A percentile compares a stretch with the other conserved stretches of the same genome.
These are phyloP conservation scores for Fusarium tjaetaba DNA, from an alignment of 2,329 filamentous ascomycete species.

Conservation along the genomic window DNA sequence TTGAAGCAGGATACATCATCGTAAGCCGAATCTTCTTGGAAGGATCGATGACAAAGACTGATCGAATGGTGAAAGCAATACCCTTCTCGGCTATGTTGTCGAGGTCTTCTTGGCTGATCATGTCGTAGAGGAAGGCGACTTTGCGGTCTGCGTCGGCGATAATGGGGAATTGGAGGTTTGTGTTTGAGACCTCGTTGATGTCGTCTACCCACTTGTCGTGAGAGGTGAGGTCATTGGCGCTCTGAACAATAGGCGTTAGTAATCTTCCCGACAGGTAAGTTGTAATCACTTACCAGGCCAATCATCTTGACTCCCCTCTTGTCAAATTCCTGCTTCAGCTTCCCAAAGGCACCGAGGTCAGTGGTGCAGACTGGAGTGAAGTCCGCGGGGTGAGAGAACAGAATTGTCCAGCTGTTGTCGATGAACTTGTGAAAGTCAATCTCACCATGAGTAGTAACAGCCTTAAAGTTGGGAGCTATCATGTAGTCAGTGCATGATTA, in stretches of 20 bases:
- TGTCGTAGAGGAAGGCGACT: constrained; percentile 2
- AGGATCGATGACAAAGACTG: constrained; percentile 93
- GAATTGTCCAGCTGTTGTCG: not conserved
- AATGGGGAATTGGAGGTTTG: constrained; percentile 14
- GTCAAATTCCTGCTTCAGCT: not conserved
- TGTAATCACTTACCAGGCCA: not conserved
- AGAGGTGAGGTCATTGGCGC: constrained; percentile 7
- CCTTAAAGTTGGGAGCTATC: not conserved
- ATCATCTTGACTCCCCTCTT: constrained; percentile 8
- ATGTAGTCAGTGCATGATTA: fast-evolving
- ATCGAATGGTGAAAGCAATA: constrained; percentile 91
- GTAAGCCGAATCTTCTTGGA: constrained; percentile 91
- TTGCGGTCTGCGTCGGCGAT: constrained; percentile 19
- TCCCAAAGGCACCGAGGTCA: not conserved
- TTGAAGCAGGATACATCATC: constrained; percentile 90
- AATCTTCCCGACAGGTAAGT: too few relatives aligned
- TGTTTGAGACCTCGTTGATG: constrained; percentile 15
- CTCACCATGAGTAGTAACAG: not conserved
- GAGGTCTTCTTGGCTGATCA: constrained; percentile 79
- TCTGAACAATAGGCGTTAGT: too few relatives aligned
- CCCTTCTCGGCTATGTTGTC: constrained; percentile 83
- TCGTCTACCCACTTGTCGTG: constrained; percentile 16
- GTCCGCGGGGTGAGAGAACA: not conserved
- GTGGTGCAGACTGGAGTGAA: constrained; percentile 3
- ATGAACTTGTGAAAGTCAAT: constrained; percentile 17